Evolutionary conservation across 2,329 filamentous ascomycete species (phyloP).

Genomic region (Dryadomyces quercivorus): DNA sequence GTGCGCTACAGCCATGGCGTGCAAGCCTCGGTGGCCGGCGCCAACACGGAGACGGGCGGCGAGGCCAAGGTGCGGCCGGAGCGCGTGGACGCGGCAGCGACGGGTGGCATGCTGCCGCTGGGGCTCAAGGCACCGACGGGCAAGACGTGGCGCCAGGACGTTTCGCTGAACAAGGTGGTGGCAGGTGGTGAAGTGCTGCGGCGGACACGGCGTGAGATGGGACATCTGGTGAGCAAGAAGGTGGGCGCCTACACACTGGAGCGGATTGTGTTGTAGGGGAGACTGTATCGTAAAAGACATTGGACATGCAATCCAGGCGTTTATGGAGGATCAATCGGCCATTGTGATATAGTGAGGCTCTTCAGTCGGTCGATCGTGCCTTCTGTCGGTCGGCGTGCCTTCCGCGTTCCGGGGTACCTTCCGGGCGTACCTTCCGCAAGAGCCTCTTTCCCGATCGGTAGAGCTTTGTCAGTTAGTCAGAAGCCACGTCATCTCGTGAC

Average conservation of each 20-base stretch:
- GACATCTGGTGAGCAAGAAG: conserved; percentile 64
- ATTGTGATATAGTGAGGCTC: too few relatives aligned
- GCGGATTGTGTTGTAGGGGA: conserved; percentile 50
- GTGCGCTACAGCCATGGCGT: conserved; percentile 40
- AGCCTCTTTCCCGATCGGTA: too few relatives aligned
- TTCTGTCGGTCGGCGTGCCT: too few relatives aligned
- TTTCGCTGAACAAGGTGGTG: conserved; percentile 44
- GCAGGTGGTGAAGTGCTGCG: conserved; percentile 57
- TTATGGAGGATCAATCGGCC: too few relatives aligned
- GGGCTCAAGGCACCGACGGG: conserved; percentile 46
- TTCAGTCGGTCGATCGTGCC: too few relatives aligned
- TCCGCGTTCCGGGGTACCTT: too few relatives aligned
- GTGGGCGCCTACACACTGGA: conserved; percentile 77
- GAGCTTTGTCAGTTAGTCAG: too few relatives aligned
- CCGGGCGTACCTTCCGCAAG: too few relatives aligned
- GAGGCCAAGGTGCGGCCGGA: conserved; percentile 18
- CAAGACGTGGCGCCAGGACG: conserved; percentile 4
- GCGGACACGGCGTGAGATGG: conserved; percentile 61
- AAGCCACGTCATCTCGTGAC: too few relatives aligned
- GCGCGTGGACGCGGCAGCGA: conserved; percentile 29
- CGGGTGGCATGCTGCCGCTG: conserved; percentile 46
- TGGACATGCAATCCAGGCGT: too few relatives aligned
- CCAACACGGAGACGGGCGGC: conserved; percentile 19
- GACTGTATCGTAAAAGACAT: neutral
- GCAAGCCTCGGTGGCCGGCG: conserved; percentile 33